phyloP scores from a whole-genome alignment of 345 rosid species.

The Ailanthus altissimus region DNA sequence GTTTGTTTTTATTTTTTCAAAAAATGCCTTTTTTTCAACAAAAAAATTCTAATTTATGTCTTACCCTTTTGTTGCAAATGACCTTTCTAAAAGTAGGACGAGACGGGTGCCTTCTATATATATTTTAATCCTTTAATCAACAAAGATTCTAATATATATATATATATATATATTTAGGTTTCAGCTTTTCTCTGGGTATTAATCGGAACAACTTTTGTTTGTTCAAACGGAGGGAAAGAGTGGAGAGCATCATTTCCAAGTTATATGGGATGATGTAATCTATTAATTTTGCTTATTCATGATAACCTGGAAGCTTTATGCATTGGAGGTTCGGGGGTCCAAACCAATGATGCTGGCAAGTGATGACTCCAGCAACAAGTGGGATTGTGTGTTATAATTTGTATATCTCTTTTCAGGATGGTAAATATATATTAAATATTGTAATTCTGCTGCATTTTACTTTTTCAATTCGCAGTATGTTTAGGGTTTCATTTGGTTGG shows the following conservation, averaged over 20 bases:
- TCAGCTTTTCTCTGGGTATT: not conserved
- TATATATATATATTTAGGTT: not conserved
- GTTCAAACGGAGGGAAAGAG: conserved; percentile 17
- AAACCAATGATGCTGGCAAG: conserved; percentile 23
- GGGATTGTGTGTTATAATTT: not conserved
- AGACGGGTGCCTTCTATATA: not conserved
- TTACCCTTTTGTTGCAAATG: conserved; percentile 3
- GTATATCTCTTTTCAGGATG: not conserved
- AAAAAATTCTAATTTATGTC: not conserved
- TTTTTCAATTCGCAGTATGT: not conserved
- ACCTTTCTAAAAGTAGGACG: not conserved
- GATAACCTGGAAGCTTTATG: conserved; percentile 16
- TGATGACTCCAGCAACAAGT: not conserved
- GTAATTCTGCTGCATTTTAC: not conserved
- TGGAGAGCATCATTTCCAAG: conserved; percentile 34
- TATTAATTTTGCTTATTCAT: not conserved
- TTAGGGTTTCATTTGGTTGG: too few relatives aligned
- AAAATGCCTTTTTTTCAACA: too few relatives aligned
- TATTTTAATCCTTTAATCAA: conserved; percentile 1
- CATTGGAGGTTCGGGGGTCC: conserved; percentile 1
- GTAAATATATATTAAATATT: not conserved
- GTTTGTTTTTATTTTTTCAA: too few relatives aligned
- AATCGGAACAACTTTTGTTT: conserved; percentile 4
- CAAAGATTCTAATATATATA: not conserved
- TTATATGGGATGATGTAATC: conserved; percentile 22